Percentiles rank a stretch among this genome's conserved stretches.
These are phyloP conservation scores for Hirsutella rhossiliensis DNA, from an alignment of 2,329 filamentous ascomycete genomes.

Conservation along the genomic window DNA sequence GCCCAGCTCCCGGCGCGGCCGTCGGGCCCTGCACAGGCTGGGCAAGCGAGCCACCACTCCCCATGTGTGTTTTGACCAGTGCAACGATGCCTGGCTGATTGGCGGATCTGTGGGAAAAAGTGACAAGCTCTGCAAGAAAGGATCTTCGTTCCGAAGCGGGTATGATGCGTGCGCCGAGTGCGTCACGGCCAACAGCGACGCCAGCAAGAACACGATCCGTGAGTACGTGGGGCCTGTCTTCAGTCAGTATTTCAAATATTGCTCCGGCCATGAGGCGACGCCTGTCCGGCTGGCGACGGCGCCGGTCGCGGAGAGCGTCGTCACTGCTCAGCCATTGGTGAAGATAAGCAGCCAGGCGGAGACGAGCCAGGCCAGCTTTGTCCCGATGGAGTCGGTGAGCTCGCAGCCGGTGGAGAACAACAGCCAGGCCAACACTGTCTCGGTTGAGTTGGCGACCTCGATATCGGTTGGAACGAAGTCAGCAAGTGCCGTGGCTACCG, in stretches of 20 bases:
- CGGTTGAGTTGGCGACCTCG: constrained; percentile 2
- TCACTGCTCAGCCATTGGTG: constrained; percentile 9
- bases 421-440: background rate
- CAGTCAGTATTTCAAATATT: constrained; percentile 33
- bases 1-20: background rate
- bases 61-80: constrained; percentile 36
- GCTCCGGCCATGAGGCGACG: constrained; percentile 16
- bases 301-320: constrained; percentile 12
- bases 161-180: constrained; percentile 30
- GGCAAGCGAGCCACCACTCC: constrained; percentile 32
- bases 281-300: constrained; percentile 6
- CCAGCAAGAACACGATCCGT: constrained; percentile 14
- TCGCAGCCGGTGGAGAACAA: background rate
- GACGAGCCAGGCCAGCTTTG: constrained; percentile 11
- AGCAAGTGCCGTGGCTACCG: no score
- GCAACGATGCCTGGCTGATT: constrained; percentile 36
- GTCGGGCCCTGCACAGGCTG: constrained; percentile 13
- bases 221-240: constrained; percentile 26
- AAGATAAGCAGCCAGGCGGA: constrained; percentile 14
- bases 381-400: constrained; percentile 4
- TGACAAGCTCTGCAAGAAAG: constrained; percentile 27
- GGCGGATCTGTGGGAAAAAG: constrained; percentile 35
- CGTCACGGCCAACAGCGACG: constrained; percentile 15
- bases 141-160: constrained; percentile 27
- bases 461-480: no score